Evolutionary conservation across 176 grass and related monocot species (phyloP).

Genomic region (Chloris gayana): DNA sequence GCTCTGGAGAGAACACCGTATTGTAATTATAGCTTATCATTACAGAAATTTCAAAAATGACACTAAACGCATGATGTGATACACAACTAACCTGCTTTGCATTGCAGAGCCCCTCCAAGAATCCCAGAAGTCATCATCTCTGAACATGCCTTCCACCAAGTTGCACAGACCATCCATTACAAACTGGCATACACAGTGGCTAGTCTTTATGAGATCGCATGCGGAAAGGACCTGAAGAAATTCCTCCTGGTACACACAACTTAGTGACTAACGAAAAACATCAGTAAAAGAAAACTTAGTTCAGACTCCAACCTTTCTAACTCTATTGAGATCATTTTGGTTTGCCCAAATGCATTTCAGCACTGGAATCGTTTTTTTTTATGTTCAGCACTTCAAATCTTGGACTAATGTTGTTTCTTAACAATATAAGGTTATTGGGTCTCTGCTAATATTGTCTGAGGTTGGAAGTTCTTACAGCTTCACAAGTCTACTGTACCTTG

Average conservation of each 20-base stretch:
- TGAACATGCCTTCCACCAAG: slow-evolving; percentile 58
- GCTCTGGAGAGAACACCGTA: neutral
- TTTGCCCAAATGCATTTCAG: neutral
- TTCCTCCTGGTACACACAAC: slow-evolving; percentile 70
- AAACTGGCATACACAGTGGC: slow-evolving; percentile 38
- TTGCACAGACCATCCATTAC: slow-evolving; percentile 55
- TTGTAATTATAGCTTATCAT: neutral
- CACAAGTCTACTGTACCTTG: slow-evolving; percentile 71
- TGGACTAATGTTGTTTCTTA: slow-evolving; percentile 21
- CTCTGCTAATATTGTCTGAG: slow-evolving; percentile 65
- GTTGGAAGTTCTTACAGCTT: slow-evolving; percentile 83
- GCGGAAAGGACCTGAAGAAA: slow-evolving; percentile 83
- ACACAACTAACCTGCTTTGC: neutral
- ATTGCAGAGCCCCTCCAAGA: slow-evolving; percentile 50
- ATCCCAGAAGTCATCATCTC: slow-evolving; percentile 66
- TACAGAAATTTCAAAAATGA: neutral
- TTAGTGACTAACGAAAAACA: neutral
- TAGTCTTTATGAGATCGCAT: slow-evolving; percentile 66
- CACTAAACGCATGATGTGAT: neutral
- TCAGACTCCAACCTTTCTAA: neutral
- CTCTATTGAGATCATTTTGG: neutral
- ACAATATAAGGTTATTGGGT: slow-evolving; percentile 55
- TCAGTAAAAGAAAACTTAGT: neutral
- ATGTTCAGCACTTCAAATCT: neutral
- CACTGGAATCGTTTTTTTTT: neutral